Evolutionary conservation across 345 rosid species (phyloP).

Genomic region (Linum usitatissimum): DNA sequence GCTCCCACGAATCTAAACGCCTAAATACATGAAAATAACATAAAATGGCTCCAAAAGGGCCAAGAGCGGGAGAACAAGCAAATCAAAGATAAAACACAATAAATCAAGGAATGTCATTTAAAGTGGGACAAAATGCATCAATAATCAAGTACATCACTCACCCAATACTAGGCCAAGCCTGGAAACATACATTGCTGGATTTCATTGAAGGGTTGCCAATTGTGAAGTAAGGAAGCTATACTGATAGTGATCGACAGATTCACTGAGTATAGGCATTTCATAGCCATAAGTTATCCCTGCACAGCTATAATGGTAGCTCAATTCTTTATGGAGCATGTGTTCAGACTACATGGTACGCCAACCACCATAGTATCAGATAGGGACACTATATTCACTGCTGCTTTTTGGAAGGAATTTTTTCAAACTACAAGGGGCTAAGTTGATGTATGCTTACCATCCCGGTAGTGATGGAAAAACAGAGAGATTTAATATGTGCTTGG

Average conservation of each 20-base stretch:
- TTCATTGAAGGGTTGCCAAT: conserved; percentile 10
- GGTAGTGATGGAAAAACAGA: background rate
- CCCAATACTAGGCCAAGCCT: background rate
- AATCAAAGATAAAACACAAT: too few relatives aligned
- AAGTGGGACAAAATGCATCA: too few relatives aligned
- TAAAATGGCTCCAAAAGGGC: too few relatives aligned
- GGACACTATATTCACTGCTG: background rate
- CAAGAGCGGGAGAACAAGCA: too few relatives aligned
- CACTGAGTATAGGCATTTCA: background rate
- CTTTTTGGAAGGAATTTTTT: background rate
- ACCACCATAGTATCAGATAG: background rate
- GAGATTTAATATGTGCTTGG: background rate
- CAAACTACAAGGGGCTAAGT: background rate
- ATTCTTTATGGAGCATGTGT: background rate
- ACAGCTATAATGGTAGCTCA: background rate
- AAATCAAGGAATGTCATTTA: too few relatives aligned
- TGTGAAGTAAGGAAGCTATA: background rate
- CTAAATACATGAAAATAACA: too few relatives aligned
- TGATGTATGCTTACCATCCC: conserved; percentile 3
- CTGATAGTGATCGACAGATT: background rate
- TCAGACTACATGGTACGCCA: background rate
- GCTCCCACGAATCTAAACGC: too few relatives aligned
- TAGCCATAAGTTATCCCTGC: background rate
- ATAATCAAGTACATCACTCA: too few relatives aligned
- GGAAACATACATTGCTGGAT: conserved; percentile 1